These are phyloP conservation scores for Neltuma alba DNA, from an alignment of 306 rosid species.

Conservation along the genomic window DNA sequence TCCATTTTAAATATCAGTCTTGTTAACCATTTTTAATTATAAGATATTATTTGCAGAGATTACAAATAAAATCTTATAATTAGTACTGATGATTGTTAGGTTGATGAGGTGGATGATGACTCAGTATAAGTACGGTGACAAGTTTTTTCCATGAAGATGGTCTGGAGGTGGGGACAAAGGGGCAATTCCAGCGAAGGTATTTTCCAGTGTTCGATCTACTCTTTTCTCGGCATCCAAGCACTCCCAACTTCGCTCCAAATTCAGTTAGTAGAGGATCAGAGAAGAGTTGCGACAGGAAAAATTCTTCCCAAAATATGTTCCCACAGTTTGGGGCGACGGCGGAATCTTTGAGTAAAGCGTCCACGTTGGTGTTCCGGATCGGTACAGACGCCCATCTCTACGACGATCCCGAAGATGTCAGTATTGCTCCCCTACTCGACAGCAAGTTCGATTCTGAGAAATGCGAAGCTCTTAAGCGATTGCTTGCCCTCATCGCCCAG, in stretches of 20 bases:
- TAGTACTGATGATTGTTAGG: too few species aligned
- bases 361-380: conserved; percentile 89
- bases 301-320: conserved; percentile 53
- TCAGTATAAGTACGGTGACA: too few species aligned
- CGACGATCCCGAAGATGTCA: conserved; percentile 96
- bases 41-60: too few species aligned
- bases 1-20: too few species aligned
- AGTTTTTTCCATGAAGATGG: too few species aligned
- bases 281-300: not conserved
- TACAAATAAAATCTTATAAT: too few species aligned
- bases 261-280: not conserved
- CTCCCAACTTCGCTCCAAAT: not conserved
- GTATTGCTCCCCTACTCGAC: conserved; percentile 80
- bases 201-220: not conserved
- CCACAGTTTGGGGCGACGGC: conserved; percentile 91
- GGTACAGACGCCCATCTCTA: conserved; percentile 99
- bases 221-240: not conserved
- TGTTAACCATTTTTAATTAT: too few species aligned
- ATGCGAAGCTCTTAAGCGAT: conserved; percentile 94
- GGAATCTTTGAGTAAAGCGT: conserved; percentile 92
- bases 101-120: too few species aligned
- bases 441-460: conserved; percentile 96
- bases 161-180: too few species aligned
- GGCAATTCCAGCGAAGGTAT: not conserved
- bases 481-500: conserved; percentile 96